These are phyloP conservation scores for Bipolaris sorokiniana DNA, from an alignment of 2,329 filamentous ascomycete genomes.

Conservation along the genomic window DNA sequence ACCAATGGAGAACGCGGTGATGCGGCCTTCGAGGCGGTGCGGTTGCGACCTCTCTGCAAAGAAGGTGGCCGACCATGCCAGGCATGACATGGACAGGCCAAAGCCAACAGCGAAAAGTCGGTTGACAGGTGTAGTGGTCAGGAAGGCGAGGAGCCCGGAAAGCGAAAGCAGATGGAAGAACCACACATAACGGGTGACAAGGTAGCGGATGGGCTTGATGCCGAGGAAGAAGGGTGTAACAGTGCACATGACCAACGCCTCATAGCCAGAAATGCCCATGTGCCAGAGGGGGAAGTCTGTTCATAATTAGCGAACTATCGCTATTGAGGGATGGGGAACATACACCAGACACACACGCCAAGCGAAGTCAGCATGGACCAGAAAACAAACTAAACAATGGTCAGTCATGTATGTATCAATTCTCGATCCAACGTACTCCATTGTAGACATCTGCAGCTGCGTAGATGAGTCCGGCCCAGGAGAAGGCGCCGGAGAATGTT, in stretches of 20 bases:
- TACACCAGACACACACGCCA: slow-evolving; percentile 91
- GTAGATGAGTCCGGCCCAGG: slow-evolving; percentile 76
- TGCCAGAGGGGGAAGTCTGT: slow-evolving; percentile 95
- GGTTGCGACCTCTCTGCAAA: slow-evolving; percentile 78
- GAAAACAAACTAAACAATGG: slow-evolving; percentile 76
- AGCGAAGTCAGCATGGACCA: slow-evolving; percentile 94
- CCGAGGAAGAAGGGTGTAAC: slow-evolving; percentile 80
- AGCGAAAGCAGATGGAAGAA: slow-evolving; percentile 78
- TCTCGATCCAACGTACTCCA: slow-evolving; percentile 66
- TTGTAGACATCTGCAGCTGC: slow-evolving; percentile 88
- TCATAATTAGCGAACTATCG: slow-evolving; percentile 20
- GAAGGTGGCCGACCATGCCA: slow-evolving; percentile 84
- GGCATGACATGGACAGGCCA: slow-evolving; percentile 77
- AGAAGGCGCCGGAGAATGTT: slow-evolving; percentile 74
- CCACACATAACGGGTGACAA: slow-evolving; percentile 72
- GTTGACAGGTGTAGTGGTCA: slow-evolving; percentile 71
- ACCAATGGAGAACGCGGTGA: slow-evolving; percentile 80
- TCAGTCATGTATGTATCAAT: slow-evolving; percentile 8
- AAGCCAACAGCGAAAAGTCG: slow-evolving; percentile 84
- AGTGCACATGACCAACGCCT: slow-evolving; percentile 84
- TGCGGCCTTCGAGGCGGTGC: slow-evolving; percentile 77
- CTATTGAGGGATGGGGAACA: slow-evolving; percentile 48
- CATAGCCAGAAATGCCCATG: slow-evolving; percentile 98
- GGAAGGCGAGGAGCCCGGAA: slow-evolving; percentile 78
- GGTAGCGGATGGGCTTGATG: slow-evolving; percentile 69